These are phyloP conservation scores for Xylaria sp. DNA, from an alignment of 2,329 filamentous ascomycete species.

Conservation along the genomic window DNA sequence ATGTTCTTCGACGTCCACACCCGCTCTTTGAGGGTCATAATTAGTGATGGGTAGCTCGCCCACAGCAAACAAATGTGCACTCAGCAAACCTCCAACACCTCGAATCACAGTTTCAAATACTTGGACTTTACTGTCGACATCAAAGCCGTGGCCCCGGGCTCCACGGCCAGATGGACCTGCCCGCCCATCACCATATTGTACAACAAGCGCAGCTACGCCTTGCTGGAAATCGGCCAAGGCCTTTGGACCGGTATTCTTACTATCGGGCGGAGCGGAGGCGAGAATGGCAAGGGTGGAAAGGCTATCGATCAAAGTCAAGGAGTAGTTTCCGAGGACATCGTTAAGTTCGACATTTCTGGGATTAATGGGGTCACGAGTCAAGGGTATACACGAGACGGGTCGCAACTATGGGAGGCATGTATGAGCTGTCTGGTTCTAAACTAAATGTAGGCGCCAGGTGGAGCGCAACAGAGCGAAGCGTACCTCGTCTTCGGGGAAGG, in stretches of 20 bases:
- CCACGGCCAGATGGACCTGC: slow-evolving; percentile 75
- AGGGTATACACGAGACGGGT: slow-evolving; percentile 83
- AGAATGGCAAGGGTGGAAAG: slow-evolving; percentile 93
- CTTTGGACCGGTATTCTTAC: slow-evolving; percentile 64
- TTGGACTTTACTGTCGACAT: slow-evolving; percentile 97
- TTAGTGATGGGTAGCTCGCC: slow-evolving; percentile 88
- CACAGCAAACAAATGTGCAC: slow-evolving; percentile 91
- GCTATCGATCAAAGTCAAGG: slow-evolving; percentile 93
- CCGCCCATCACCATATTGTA: slow-evolving; percentile 87
- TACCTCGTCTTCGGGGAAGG: slow-evolving; percentile 94
- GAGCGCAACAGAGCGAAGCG: slow-evolving; percentile 9
- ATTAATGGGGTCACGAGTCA: slow-evolving; percentile 84
- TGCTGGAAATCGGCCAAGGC: slow-evolving; percentile 81
- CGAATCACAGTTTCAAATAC: slow-evolving; percentile 98
- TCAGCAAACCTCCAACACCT: slow-evolving; percentile 88
- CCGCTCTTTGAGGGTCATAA: slow-evolving; percentile 67
- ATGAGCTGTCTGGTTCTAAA: slow-evolving; percentile 38
- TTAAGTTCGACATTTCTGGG: slow-evolving; percentile 87
- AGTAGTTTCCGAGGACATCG: slow-evolving; percentile 97
- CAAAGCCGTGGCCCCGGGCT: slow-evolving; percentile 80
- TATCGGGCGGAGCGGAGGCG: slow-evolving; percentile 74
- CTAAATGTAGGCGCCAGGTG: slow-evolving; percentile 25
- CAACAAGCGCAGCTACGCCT: slow-evolving; percentile 78
- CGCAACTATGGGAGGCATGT: slow-evolving; percentile 67
- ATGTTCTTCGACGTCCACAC: slow-evolving; percentile 58